A percentile compares a stretch with the other conserved stretches of the same genome.
Evolutionary conservation across 495 filamentous ascomycete genomes (phyloP).

Genomic region (Penicillium robsamsonii): DNA sequence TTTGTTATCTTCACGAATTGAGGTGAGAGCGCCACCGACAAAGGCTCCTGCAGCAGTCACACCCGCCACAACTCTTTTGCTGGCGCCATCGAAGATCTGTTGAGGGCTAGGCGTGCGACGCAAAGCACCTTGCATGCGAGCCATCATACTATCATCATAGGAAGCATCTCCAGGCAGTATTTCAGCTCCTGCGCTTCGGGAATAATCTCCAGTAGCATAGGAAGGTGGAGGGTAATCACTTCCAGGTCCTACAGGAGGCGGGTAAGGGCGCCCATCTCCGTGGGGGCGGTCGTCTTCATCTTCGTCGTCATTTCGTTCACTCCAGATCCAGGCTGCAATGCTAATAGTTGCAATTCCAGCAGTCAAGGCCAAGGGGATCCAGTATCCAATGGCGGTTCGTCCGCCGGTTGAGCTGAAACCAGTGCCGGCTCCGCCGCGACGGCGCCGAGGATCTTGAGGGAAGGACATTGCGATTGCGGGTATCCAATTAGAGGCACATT

Average conservation of each 20-base stretch:
- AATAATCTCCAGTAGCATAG: slow-evolving; percentile 32
- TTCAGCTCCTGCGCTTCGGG: slow-evolving; percentile 31
- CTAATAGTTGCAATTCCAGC: slow-evolving; percentile 81
- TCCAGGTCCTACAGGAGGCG: slow-evolving; percentile 34
- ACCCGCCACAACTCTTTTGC: slow-evolving; percentile 71
- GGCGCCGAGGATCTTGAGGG: slow-evolving; percentile 61
- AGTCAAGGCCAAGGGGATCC: slow-evolving; percentile 80
- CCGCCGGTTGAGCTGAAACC: slow-evolving; percentile 54
- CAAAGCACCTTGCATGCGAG: slow-evolving; percentile 77
- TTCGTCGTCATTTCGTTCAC: slow-evolving; percentile 74
- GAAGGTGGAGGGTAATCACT: slow-evolving; percentile 31
- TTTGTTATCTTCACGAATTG: slow-evolving; percentile 81
- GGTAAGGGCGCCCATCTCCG: slow-evolving; percentile 25
- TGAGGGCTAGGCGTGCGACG: slow-evolving; percentile 86
- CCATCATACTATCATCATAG: slow-evolving; percentile 64
- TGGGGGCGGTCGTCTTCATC: slow-evolving; percentile 56
- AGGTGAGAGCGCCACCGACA: slow-evolving; percentile 73
- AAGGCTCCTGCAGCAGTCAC: slow-evolving; percentile 80
- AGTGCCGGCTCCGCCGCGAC: slow-evolving; percentile 54
- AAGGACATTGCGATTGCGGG: slow-evolving; percentile 63
- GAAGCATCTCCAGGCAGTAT: slow-evolving; percentile 32
- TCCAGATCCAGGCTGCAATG: slow-evolving; percentile 89
- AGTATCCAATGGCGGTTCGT: slow-evolving; percentile 73
- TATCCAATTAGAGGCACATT: slow-evolving; percentile 33
- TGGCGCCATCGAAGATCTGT: slow-evolving; percentile 77